Conservation (phyloP, 2,329 filamentous ascomycete genomes). For the Fusarium clavum region DNA sequence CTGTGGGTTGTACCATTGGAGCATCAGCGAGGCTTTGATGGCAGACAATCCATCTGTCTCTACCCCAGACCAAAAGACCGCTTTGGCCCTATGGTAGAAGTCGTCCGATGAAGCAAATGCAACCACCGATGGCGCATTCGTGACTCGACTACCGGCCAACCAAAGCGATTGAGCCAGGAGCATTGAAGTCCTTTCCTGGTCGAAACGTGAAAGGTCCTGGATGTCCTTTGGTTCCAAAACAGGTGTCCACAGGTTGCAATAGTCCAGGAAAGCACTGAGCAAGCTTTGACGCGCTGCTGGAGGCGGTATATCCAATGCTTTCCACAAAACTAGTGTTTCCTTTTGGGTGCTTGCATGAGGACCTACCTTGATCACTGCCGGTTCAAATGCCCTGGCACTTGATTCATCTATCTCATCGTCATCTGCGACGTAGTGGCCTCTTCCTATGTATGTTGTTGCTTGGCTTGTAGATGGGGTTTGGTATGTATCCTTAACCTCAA, state of each 20-base stretch:
- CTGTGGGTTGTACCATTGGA: conserved; percentile 5
- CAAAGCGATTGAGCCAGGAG: not conserved
- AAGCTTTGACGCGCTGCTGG: not conserved
- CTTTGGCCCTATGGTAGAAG: conserved; percentile 1
- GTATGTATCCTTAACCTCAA: not conserved
- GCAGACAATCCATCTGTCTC: not conserved
- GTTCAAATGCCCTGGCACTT: not conserved
- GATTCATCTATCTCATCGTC: conserved; percentile 5
- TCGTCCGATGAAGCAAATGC: not conserved
- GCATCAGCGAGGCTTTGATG: not conserved
- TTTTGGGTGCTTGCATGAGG: not conserved
- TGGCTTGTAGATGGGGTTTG: conserved; percentile 1
- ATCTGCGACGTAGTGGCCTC: not conserved
- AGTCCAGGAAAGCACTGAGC: not conserved
- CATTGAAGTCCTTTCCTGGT: not conserved
- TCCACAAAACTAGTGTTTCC: not conserved
- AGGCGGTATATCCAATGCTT: not conserved
- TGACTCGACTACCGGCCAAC: not conserved
- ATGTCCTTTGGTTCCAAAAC: conserved; percentile 1
- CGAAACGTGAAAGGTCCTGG: not conserved
- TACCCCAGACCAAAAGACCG: conserved; percentile 1
- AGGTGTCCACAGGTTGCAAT: not conserved
- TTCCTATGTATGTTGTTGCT: not conserved
- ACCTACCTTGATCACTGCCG: not conserved
- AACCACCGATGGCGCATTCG: not conserved